Conservation (phyloP, 306 rosid species). For the Prunus persica region Prunus_persica_NCBIv2 NC_034012.1:14571501-14572000, state of each 20-base stretch:
- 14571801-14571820: not conserved
- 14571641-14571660: slow-evolving; percentile 96
- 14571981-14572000: not conserved
- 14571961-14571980: not conserved
- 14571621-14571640: slow-evolving; percentile 93
- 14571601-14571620: slow-evolving; percentile 1
- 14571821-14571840: not conserved
- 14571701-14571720: slow-evolving; percentile 62
- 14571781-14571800: not conserved
- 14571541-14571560: not conserved
- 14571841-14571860: not conserved
- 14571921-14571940: not conserved
- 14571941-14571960: not conserved
- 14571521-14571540: not conserved
- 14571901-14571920: too few species aligned
- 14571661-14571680: slow-evolving; percentile 82
- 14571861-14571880: not conserved
- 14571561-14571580: not conserved
- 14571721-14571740: slow-evolving; percentile 53
- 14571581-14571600: not conserved
- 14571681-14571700: slow-evolving; percentile 73
- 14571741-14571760: slow-evolving; percentile 45
- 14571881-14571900: too few species aligned
- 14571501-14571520: slow-evolving; percentile 97
- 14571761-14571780: not conserved